A percentile compares a stretch with the other conserved stretches of the same genome.
Evolutionary conservation across 805 yeast genomes (phyloP).

Genomic region (Barnettozyma siamensis): DNA sequence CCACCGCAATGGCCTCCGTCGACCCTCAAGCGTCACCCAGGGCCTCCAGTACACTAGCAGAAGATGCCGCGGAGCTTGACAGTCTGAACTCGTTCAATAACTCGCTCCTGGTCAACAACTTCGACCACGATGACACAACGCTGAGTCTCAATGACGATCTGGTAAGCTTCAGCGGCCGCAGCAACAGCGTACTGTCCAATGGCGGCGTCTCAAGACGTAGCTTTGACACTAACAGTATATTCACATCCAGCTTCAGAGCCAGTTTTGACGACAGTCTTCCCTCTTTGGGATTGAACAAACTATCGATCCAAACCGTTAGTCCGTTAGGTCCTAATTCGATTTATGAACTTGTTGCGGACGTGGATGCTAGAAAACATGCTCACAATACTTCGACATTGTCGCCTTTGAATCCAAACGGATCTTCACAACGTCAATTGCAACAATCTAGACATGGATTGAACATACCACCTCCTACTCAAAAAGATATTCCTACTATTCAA

Average conservation of each 20-base stretch:
- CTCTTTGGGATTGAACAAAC: conserved; percentile 34
- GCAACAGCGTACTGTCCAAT: conserved; percentile 11
- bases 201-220: conserved; percentile 24
- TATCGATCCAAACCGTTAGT: conserved; percentile 36
- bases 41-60: not conserved
- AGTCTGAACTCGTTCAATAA: conserved; percentile 12
- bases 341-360: conserved; percentile 64
- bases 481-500: conserved; percentile 80
- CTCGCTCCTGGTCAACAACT: conserved; percentile 7
- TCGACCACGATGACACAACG: conserved; percentile 16
- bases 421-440: conserved; percentile 18
- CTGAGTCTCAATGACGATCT: conserved; percentile 30
- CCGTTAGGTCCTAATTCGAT: conserved; percentile 73
- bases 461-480: conserved; percentile 61
- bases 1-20: not conserved
- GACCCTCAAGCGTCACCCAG: not conserved
- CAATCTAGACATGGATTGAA: conserved; percentile 36
- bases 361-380: conserved; percentile 38
- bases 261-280: conserved; percentile 32
- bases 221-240: conserved; percentile 27
- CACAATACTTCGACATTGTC: conserved; percentile 20
- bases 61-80: conserved; percentile 5
- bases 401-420: conserved; percentile 19
- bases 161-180: conserved; percentile 21
- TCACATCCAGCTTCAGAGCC: conserved; percentile 25